These are phyloP conservation scores for Prototheca stagnorum DNA, from an alignment of 163 green algal genomes.

Conservation along the genomic window DNA sequence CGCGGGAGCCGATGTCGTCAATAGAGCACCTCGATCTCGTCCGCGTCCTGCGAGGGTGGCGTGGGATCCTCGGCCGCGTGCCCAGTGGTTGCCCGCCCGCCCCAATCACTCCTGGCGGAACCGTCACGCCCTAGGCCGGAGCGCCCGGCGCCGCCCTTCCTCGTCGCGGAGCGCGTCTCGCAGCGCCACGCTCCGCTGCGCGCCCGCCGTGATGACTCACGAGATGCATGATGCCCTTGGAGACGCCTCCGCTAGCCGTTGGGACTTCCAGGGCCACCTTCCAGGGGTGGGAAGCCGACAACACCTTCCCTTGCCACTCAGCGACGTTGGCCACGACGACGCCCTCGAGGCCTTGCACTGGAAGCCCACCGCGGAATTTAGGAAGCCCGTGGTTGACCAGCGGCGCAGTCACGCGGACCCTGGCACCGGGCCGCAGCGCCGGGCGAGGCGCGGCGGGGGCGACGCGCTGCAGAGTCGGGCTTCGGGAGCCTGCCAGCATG, in stretches of 20 bases:
- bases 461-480: no score
- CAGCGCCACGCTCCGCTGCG: no score
- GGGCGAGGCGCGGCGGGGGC: no score
- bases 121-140: background rate
- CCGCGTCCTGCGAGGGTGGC: background rate
- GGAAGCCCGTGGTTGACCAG: constrained; percentile 36
- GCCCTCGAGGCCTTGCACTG: constrained; percentile 19
- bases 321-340: background rate
- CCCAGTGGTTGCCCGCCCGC: no score
- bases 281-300: constrained; percentile 1
- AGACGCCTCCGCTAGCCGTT: background rate
- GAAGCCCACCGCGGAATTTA: constrained; percentile 29
- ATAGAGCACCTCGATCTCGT: background rate
- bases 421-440: background rate
- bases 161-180: background rate
- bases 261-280: background rate
- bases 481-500: no score
- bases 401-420: constrained; percentile 27
- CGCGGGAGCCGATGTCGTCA: background rate
- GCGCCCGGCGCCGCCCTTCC: background rate
- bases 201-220: background rate
- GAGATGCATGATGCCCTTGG: background rate
- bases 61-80: background rate
- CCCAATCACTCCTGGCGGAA: background rate
- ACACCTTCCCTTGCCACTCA: background rate